Evolutionary conservation across 148 eudicot species (phyloP).

Genomic region (Linanthus parryae): DNA sequence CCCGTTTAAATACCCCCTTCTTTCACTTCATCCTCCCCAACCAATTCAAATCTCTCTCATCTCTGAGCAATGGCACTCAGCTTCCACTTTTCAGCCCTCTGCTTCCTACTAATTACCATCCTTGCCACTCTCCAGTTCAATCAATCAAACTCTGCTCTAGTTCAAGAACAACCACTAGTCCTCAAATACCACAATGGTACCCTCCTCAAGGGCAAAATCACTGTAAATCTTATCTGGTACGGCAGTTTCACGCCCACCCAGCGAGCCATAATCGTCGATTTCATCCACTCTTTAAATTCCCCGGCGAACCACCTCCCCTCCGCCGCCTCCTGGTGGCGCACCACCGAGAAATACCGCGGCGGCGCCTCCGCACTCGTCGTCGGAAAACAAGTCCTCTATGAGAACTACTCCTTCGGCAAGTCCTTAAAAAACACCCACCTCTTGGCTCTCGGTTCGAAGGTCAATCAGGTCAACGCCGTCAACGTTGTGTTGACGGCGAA

Average conservation of each 20-base stretch:
- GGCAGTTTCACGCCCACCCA: conserved; percentile 59
- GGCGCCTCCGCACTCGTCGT: conserved; percentile 27
- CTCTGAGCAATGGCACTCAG: no score
- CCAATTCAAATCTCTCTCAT: no score
- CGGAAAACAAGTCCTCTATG: conserved; percentile 33
- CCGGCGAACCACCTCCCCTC: conserved; percentile 30
- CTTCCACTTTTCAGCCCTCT: no score
- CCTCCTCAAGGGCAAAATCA: conserved; percentile 49
- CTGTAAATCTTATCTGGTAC: conserved; percentile 70
- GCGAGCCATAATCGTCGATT: conserved; percentile 56
- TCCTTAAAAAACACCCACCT: conserved; percentile 26
- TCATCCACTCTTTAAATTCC: conserved; percentile 40
- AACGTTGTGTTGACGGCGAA: conserved; percentile 46
- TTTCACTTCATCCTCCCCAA: no score
- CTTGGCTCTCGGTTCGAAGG: conserved; percentile 24
- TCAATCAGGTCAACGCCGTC: conserved; percentile 10
- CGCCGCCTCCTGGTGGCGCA: conserved; percentile 61
- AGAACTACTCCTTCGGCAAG: conserved; percentile 46
- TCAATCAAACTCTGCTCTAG: conserved; percentile 35
- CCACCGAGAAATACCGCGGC: conserved; percentile 52
- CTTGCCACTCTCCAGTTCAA: no score
- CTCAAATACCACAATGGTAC: conserved; percentile 58
- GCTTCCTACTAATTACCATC: no score
- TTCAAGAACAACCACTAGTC: conserved; percentile 32
- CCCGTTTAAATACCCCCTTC: no score